phyloP scores from a whole-genome alignment of 2,329 filamentous ascomycete species.

The Clonostachys rosea region DNA sequence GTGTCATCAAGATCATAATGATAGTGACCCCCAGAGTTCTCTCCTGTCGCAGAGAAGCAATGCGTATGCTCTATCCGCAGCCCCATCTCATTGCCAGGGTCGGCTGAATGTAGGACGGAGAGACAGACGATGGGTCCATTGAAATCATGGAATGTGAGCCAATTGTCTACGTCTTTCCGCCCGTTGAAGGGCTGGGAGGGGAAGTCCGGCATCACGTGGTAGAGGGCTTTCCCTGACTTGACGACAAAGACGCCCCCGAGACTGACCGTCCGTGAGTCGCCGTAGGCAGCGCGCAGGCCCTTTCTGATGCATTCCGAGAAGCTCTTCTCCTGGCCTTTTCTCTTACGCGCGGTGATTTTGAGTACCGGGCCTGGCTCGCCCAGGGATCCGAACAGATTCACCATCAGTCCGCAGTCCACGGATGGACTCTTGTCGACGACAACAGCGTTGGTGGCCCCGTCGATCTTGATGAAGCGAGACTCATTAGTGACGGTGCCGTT shows the following conservation, averaged over 20 bases:
- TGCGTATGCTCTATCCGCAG: slow-evolving; percentile 43
- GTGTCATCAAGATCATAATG: slow-evolving; percentile 29
- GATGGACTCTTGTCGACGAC: slow-evolving; percentile 13
- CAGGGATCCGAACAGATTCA: slow-evolving; percentile 30
- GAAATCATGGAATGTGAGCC: slow-evolving; percentile 32
- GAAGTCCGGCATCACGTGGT: slow-evolving; percentile 41
- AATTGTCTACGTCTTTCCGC: slow-evolving; percentile 20
- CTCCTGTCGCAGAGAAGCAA: slow-evolving; percentile 25
- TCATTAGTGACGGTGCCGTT: slow-evolving; percentile 14
- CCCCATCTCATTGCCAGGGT: slow-evolving; percentile 24
- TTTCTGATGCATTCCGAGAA: slow-evolving; percentile 25
- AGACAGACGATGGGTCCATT: slow-evolving; percentile 29
- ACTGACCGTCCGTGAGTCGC: slow-evolving; percentile 21
- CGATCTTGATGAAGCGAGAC: slow-evolving; percentile 18
- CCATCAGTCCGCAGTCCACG: slow-evolving; percentile 33
- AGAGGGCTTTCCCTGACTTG: slow-evolving; percentile 23
- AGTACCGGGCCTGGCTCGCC: slow-evolving; percentile 25
- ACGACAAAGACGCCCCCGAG: slow-evolving; percentile 35
- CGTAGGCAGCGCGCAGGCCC: slow-evolving; percentile 19
- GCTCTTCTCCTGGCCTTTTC: slow-evolving; percentile 14
- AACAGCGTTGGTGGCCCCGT: slow-evolving; percentile 7
- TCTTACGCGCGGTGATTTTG: slow-evolving; percentile 22
- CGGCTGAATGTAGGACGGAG: slow-evolving; percentile 32
- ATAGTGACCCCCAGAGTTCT: slow-evolving; percentile 34
- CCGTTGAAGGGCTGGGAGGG: slow-evolving; percentile 20